Percentiles rank a stretch among this genome's conserved stretches.
These are phyloP conservation scores for Pythium rishiriense DNA, from an alignment of 352 stramenopile species.

Conservation along the genomic window DNA sequence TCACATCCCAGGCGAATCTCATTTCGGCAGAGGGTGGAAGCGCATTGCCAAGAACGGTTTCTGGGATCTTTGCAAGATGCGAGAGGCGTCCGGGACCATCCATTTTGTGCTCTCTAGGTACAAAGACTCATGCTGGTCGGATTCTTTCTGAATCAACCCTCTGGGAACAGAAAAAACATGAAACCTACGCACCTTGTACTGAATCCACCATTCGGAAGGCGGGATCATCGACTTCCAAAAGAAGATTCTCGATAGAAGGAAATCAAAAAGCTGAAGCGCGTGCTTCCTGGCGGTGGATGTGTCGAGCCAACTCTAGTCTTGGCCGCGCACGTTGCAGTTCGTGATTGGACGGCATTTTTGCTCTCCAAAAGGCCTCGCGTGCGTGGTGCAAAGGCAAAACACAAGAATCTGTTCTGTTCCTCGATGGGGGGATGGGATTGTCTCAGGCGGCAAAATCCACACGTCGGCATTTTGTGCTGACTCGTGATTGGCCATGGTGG, in stretches of 20 bases:
- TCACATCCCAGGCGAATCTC: not conserved
- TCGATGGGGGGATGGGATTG: slow-evolving; percentile 24
- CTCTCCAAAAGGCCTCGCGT: not conserved
- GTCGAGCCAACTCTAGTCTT: not conserved
- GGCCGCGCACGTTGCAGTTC: not conserved
- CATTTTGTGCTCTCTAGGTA: not conserved
- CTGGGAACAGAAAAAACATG: slow-evolving; percentile 21
- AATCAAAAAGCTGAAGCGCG: not conserved
- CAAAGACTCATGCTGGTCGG: not conserved
- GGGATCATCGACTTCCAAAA: slow-evolving; percentile 1
- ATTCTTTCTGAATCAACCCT: slow-evolving; percentile 17
- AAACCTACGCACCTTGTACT: too few relatives aligned
- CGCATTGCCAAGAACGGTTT: not conserved
- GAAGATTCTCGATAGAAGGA: not conserved
- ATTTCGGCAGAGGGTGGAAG: not conserved
- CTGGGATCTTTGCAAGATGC: not conserved
- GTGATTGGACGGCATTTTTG: slow-evolving; percentile 10
- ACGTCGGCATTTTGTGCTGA: slow-evolving; percentile 8
- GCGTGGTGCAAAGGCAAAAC: not conserved
- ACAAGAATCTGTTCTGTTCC: slow-evolving; percentile 26
- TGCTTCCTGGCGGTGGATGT: not conserved
- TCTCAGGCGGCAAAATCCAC: slow-evolving; percentile 22
- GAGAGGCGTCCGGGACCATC: not conserved
- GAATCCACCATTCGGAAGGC: not conserved
- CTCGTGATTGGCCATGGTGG: not conserved